Evolutionary conservation across 2,329 filamentous ascomycete species (phyloP).

Genomic region (Xylaria sp.): DNA sequence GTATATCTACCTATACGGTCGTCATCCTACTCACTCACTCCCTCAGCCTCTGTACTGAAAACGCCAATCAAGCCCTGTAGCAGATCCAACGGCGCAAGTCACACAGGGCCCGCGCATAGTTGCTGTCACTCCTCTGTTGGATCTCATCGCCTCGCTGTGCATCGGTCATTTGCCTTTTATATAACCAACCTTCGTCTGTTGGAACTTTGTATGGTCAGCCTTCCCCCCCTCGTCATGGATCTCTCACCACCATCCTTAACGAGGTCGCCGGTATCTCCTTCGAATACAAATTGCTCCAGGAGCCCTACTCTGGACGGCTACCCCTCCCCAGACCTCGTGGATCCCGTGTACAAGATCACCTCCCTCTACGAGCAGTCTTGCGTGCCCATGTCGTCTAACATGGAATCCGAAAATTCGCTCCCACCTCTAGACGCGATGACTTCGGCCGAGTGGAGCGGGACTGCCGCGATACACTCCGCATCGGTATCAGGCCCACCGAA

Average conservation of each 20-base stretch:
- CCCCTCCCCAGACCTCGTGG: slow-evolving; percentile 48
- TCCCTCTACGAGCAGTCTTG: slow-evolving; percentile 47
- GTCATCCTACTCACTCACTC: slow-evolving; percentile 19
- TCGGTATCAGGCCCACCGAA: slow-evolving; percentile 48
- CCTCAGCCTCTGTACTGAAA: slow-evolving; percentile 22
- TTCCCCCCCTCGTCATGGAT: slow-evolving; percentile 47
- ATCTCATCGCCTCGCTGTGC: slow-evolving; percentile 15
- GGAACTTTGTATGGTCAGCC: slow-evolving; percentile 24
- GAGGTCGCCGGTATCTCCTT: slow-evolving; percentile 47
- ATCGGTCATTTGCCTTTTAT: slow-evolving; percentile 15
- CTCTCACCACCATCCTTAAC: slow-evolving; percentile 52
- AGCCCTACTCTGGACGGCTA: slow-evolving; percentile 46
- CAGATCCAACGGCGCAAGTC: slow-evolving; percentile 13
- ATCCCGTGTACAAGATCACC: slow-evolving; percentile 48
- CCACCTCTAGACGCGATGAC: slow-evolving; percentile 45
- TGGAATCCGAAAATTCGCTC: slow-evolving; percentile 42
- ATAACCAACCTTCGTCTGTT: slow-evolving; percentile 24
- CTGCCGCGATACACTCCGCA: slow-evolving; percentile 43
- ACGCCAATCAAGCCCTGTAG: slow-evolving; percentile 21
- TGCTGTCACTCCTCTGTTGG: slow-evolving; percentile 13
- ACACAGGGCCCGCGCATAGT: slow-evolving; percentile 13
- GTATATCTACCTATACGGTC: slow-evolving; percentile 26
- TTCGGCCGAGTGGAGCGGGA: slow-evolving; percentile 48
- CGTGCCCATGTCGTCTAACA: slow-evolving; percentile 40
- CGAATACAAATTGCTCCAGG: slow-evolving; percentile 48